Evolutionary conservation across 106 monocot genomes (phyloP).

Genomic region (Dendrobium chrysotoxum): DNA sequence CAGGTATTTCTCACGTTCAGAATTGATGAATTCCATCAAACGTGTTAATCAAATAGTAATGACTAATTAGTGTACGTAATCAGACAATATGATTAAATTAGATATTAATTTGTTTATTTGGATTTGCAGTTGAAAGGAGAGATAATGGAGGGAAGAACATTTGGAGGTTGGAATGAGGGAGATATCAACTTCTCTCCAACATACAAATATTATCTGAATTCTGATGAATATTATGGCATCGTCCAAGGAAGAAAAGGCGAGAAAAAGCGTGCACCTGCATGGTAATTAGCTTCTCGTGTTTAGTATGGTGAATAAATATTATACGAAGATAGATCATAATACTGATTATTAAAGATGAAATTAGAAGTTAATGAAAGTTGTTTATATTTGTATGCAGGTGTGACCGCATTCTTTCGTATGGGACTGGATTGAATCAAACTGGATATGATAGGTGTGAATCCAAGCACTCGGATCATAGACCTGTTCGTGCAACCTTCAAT

Average conservation of each 20-base stretch:
- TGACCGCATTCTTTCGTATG: conserved; percentile 49
- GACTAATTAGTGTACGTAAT: background rate
- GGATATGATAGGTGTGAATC: conserved; percentile 32
- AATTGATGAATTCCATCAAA: too few species aligned
- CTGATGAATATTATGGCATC: conserved; percentile 38
- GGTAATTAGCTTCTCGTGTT: background rate
- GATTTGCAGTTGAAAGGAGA: conserved; percentile 29
- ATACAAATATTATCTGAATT: conserved; percentile 61
- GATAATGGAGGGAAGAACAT: conserved; percentile 31
- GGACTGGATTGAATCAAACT: conserved; percentile 29
- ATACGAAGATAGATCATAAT: background rate
- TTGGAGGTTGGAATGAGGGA: conserved; percentile 63
- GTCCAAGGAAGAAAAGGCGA: conserved; percentile 8
- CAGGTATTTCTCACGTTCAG: conserved; percentile 24
- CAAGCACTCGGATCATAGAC: conserved; percentile 46
- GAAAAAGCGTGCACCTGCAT: conserved; percentile 49
- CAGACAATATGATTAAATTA: background rate
- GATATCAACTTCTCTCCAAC: conserved; percentile 55
- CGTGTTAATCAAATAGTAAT: background rate
- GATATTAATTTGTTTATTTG: background rate
- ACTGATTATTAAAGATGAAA: too few species aligned
- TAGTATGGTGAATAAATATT: background rate
- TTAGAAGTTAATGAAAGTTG: too few species aligned
- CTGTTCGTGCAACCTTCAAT: conserved; percentile 29
- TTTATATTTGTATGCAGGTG: conserved; percentile 25